phyloP scores from a whole-genome alignment of 352 stramenopile genomes.

The Pythium utonaiense region DNA sequence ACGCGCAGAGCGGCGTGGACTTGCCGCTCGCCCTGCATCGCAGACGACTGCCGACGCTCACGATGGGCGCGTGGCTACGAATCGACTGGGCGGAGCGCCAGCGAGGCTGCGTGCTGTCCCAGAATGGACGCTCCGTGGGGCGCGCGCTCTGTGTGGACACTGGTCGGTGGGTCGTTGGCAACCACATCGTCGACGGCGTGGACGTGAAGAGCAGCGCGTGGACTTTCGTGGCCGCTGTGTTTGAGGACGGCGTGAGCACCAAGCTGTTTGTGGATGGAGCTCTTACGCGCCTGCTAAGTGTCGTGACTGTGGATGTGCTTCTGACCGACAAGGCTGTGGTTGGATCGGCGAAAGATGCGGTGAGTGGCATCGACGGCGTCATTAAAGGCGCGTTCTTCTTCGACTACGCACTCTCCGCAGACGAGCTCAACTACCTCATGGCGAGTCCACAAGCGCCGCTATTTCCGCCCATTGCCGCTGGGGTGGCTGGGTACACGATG shows the following conservation, averaged over 20 bases:
- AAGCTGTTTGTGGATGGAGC: constrained; percentile 23
- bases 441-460: not conserved
- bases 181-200: not conserved
- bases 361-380: constrained; percentile 30
- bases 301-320: not conserved
- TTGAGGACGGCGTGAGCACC: constrained; percentile 19
- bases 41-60: constrained; percentile 25
- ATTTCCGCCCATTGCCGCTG: constrained; percentile 14
- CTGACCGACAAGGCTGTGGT: not conserved
- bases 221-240: constrained; percentile 41
- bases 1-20: constrained; percentile 25
- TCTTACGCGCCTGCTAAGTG: not conserved
- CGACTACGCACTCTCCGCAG: constrained; percentile 31
- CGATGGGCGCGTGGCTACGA: constrained; percentile 42
- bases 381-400: constrained; percentile 47
- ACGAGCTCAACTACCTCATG: constrained; percentile 45
- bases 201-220: constrained; percentile 25
- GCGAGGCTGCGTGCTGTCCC: constrained; percentile 37
- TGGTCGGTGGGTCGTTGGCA: constrained; percentile 32
- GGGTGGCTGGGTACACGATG: constrained; percentile 30
- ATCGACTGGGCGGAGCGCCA: constrained; percentile 16
- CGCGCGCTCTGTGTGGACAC: constrained; percentile 36
- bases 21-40: constrained; percentile 32
- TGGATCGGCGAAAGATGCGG: constrained; percentile 17
- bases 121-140: constrained; percentile 34